Evolutionary conservation across 2,329 filamentous ascomycete species (phyloP), one percentile per base, ranked within the genome.

Genomic region (Mollisia scopiformis): DNA sequence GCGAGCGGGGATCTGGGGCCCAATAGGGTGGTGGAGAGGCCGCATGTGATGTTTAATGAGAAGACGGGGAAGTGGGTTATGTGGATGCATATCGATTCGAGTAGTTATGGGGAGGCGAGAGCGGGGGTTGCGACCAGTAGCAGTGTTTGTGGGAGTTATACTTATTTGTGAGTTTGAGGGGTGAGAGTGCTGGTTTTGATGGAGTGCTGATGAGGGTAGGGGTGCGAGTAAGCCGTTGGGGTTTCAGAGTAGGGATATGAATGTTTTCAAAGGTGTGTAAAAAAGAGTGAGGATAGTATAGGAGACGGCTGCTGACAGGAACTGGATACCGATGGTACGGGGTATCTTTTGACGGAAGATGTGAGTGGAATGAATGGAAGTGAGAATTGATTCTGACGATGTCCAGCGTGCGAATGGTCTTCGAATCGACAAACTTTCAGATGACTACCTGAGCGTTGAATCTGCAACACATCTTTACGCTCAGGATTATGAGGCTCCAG

Each of bases 31-130:
- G 83, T 90, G 2, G 88, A 90, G 73, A 76, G 88, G 21, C 88
- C 88, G 2, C 90, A 90, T 74, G 82, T 90, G 3, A 81, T 90
- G 5, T 89, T 84, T 75, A 90, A 90, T 65, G 82, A 85, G 14
- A 75, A 76, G n/a, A 89, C 87, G 0, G 68, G 73, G 6, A 84
- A 86, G 64, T 91, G 87, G 72, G 87, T 90, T n/a, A 75, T 90
- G 72, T 90, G 85, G 78, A 79, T 90, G 78, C 88, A 90, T 69
- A 88, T 89, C 52, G 88, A 91, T 69, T 80, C 76, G 58, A 77
- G 77, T 30, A 80, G 79, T 69, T 90, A 90, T 66, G 79, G 78
- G 1, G 87, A 89, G 35, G 88, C 88, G 0, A 43, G 39, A 58
- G 84, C 87, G 1, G 88, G 87, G 0, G 84, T 90, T 6, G 88